Conservation (phyloP, 495 filamentous ascomycete species). For the Cercophora sp. region DNA sequence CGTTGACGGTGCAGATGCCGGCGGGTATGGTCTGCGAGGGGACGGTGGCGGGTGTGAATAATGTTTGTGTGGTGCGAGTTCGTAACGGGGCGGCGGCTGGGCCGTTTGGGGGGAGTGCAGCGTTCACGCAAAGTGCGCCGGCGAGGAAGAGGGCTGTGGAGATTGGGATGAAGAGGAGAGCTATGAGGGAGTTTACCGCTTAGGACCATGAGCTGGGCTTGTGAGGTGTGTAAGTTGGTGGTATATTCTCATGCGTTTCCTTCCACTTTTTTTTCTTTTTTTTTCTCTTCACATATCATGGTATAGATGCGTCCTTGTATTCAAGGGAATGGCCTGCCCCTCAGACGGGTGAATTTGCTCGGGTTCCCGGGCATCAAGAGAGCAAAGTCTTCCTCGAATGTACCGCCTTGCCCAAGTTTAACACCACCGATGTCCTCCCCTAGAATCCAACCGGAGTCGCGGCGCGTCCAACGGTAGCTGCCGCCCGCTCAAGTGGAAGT, state of each 20-base stretch:
- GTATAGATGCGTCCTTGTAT: no score
- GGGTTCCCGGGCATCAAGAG: no score
- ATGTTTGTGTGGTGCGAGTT: constrained; percentile 57
- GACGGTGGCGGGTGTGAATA: constrained; percentile 45
- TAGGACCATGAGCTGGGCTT: background rate
- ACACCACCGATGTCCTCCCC: no score
- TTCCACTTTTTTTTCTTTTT: background rate
- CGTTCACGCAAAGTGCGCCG: constrained; percentile 46
- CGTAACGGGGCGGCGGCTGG: constrained; percentile 54
- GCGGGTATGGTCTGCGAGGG: constrained; percentile 58
- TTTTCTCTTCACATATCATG: background rate
- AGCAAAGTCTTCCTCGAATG: no score
- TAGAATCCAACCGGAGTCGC: no score
- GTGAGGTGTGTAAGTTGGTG: background rate
- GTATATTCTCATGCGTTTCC: background rate
- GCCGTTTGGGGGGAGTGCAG: constrained; percentile 57
- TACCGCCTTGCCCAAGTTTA: no score
- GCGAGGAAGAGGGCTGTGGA: constrained; percentile 45
- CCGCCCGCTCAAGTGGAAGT: no score
- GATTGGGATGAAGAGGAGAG: constrained; percentile 43
- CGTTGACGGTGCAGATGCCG: constrained; percentile 56
- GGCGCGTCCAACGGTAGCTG: no score
- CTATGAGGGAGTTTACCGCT: no score
- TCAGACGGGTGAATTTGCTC: no score
- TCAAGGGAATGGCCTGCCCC: no score